Evolutionary conservation across 805 yeast species (phyloP).

Genomic region (Nakazawaea molendinolei): DNA sequence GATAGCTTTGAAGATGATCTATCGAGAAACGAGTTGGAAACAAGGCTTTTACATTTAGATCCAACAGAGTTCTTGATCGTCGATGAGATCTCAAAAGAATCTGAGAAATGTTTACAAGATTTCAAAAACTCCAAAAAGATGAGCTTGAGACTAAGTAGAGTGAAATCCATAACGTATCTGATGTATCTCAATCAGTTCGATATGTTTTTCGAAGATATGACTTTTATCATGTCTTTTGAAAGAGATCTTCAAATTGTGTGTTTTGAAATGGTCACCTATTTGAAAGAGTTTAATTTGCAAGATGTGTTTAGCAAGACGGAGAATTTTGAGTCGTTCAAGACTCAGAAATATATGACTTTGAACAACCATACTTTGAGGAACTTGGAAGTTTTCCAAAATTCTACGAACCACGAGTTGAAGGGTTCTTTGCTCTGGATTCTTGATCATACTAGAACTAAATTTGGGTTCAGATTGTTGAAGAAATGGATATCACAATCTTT

Average conservation of each 20-base stretch:
- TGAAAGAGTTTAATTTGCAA: slow-evolving; percentile 58
- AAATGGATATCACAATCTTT: slow-evolving; percentile 78
- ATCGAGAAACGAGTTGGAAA: slow-evolving; percentile 58
- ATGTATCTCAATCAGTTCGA: not conserved
- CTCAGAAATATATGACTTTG: slow-evolving; percentile 44
- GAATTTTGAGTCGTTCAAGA: slow-evolving; percentile 46
- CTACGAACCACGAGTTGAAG: slow-evolving; percentile 43
- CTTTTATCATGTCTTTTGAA: slow-evolving; percentile 23
- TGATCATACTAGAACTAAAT: slow-evolving; percentile 72
- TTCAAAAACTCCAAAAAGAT: slow-evolving; percentile 7
- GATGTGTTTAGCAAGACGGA: slow-evolving; percentile 44
- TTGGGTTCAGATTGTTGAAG: slow-evolving; percentile 62
- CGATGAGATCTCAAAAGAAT: slow-evolving; percentile 25
- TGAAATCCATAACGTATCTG: not conserved
- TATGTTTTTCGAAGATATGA: slow-evolving; percentile 10
- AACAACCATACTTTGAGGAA: slow-evolving; percentile 63
- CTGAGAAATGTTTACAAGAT: slow-evolving; percentile 16
- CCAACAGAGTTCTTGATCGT: slow-evolving; percentile 69
- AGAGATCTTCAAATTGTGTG: slow-evolving; percentile 31
- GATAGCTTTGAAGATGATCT: slow-evolving; percentile 63
- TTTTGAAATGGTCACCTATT: slow-evolving; percentile 41
- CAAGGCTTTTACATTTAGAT: slow-evolving; percentile 63
- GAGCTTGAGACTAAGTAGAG: slow-evolving; percentile 14
- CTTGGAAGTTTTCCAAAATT: slow-evolving; percentile 68
- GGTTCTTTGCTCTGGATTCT: slow-evolving; percentile 80